Evolutionary conservation across 768 basidiomycete species (phyloP), one percentile per base, ranked within the genome.

Genomic region (Suillus subaureus): DNA sequence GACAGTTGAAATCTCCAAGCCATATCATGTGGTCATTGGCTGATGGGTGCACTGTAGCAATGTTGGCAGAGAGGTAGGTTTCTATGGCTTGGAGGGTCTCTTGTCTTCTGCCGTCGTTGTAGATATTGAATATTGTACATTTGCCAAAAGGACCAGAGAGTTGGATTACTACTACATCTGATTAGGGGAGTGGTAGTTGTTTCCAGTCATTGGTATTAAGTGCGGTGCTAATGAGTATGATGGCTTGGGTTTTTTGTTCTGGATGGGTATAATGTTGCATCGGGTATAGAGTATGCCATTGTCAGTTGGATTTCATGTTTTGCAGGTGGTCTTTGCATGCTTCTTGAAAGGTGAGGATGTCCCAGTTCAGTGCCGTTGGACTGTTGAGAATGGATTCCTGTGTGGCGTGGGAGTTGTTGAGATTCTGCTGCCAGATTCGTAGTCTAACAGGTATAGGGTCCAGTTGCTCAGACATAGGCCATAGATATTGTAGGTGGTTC

Each of bases 41-140:
- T 3, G 45, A 23, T 0, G 12, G 11, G 1, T 4, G 4, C 13
- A 45, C 2, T 1, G 0, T n/a, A 1, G 12, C 2, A 0, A 47
- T 47, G 11, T 47, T 47, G 45, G 11, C 2, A 4, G n/a, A 12
- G 0, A 23, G 11, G 11, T 4, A 47, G 1, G 8, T 2, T 0
- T 47, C n/a, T 0, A 47, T 2, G 8, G n/a, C 9, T 4, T 12
- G 45, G 11, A 13, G 2, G n/a, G 45, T 47, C 4, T 47, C 1
- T 5, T 47, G 45, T n/a, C 3, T 0, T 1, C 8, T 43, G 1
- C 42, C 42, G 2, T 43, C 8, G 18, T 43, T 43, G 3, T 43
- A 43, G 0, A 43, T 43, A 3, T 43, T 43, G 43, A 43, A 43
- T 9, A 43, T 0, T 0, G 43, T 43, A 0, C 18, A 21, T 21